phyloP scores from a whole-genome alignment of 2,329 filamentous ascomycete species.

The Botrytis fabae region DNA sequence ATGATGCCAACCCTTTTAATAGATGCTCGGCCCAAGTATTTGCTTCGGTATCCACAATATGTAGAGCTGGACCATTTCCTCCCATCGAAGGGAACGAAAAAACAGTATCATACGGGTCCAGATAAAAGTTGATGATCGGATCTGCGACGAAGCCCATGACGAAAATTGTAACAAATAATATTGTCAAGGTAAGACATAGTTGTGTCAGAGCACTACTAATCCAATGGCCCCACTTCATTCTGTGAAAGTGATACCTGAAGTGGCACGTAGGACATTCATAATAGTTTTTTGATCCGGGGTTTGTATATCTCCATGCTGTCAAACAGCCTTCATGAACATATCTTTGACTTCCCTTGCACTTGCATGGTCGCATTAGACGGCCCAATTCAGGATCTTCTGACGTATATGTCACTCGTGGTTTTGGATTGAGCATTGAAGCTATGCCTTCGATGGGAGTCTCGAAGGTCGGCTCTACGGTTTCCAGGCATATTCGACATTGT shows the following conservation, averaged over 20 bases:
- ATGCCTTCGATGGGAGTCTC: conserved; percentile 54
- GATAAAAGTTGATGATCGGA: conserved; percentile 84
- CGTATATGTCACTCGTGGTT: conserved; percentile 64
- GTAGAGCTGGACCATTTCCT: conserved; percentile 43
- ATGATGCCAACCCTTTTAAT: conserved; percentile 82
- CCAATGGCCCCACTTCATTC: conserved; percentile 72
- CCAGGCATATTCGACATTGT: conserved; percentile 87
- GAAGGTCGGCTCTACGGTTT: conserved; percentile 63
- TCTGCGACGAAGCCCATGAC: conserved; percentile 88
- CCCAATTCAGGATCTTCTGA: conserved; percentile 73
- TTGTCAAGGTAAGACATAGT: conserved; percentile 66
- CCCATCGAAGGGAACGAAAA: conserved; percentile 48
- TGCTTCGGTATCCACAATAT: conserved; percentile 50
- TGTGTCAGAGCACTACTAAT: conserved; percentile 68
- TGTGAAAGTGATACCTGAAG: conserved; percentile 77
- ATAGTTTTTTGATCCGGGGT: conserved; percentile 70
- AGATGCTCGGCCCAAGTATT: conserved; percentile 80
- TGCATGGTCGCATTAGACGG: conserved; percentile 83
- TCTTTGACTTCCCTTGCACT: conserved; percentile 88
- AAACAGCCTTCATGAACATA: conserved; percentile 95
- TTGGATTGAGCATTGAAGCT: conserved; percentile 56
- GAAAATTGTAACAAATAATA: conserved; percentile 74
- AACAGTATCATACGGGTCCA: conserved; percentile 70
- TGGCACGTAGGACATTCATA: conserved; percentile 87
- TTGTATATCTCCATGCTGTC: conserved; percentile 75